Percentiles rank a stretch among this genome's conserved stretches.
Conservation (phyloP, 2,329 filamentous ascomycete genomes). For the Trichoderma simmonsii region DNA sequence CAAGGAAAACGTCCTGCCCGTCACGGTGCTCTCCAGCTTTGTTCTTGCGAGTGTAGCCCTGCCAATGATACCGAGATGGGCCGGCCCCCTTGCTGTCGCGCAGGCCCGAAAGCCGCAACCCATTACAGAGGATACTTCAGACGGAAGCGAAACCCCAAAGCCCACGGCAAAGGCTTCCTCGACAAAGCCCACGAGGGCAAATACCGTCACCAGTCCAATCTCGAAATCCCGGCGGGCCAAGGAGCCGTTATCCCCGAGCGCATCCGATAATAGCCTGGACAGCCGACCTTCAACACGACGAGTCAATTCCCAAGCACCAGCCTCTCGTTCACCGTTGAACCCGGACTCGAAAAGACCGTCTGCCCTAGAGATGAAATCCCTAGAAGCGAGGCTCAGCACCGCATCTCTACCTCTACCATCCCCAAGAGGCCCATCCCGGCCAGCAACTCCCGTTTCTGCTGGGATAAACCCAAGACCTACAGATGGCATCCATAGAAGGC, state of each 20-base stretch:
- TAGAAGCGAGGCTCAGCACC: conserved; percentile 64
- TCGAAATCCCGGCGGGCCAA: conserved; percentile 49
- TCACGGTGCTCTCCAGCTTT: conserved; percentile 77
- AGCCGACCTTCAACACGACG: conserved; percentile 28
- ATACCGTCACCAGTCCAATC: conserved; percentile 58
- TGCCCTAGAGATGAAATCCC: conserved; percentile 49
- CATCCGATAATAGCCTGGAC: conserved; percentile 38
- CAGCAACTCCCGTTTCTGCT: conserved; percentile 57
- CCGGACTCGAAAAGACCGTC: conserved; percentile 43
- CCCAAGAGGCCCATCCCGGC: conserved; percentile 49
- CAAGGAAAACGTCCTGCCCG: conserved; percentile 75
- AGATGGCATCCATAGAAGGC: conserved; percentile 54
- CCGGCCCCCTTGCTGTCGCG: conserved; percentile 75
- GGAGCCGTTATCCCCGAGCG: conserved; percentile 46
- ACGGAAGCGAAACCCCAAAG: conserved; percentile 44
- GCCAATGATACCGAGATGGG: conserved; percentile 72
- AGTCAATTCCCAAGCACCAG: conserved; percentile 23
- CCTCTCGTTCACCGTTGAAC: conserved; percentile 25
- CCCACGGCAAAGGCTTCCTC: conserved; percentile 68
- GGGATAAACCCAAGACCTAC: conserved; percentile 44
- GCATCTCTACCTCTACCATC: conserved; percentile 65
- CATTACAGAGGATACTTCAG: conserved; percentile 27
- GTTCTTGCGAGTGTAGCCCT: conserved; percentile 73
- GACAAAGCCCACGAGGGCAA: conserved; percentile 56
- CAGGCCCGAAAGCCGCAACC: conserved; percentile 72